These are phyloP conservation scores for Monilinia polystroma DNA, from an alignment of 2,329 filamentous ascomycete genomes.

Conservation along the genomic window DNA sequence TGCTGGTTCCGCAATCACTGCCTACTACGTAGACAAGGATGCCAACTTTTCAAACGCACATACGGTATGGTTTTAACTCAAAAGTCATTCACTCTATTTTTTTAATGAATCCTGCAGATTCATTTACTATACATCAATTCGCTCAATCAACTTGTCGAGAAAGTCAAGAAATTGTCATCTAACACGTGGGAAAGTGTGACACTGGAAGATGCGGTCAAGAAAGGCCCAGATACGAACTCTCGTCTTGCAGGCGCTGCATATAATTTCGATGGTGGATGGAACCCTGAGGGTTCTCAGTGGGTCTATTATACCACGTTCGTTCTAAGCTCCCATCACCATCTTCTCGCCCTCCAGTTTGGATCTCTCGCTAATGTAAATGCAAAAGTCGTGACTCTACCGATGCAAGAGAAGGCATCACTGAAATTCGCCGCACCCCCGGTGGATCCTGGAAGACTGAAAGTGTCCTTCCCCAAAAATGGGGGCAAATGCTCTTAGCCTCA, in stretches of 20 bases:
- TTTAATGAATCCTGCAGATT: neutral
- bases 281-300: neutral
- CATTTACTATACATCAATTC: constrained; percentile 1
- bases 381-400: neutral
- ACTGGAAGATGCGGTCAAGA: neutral
- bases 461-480: neutral
- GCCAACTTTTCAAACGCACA: neutral
- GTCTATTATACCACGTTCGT: neutral
- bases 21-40: constrained; percentile 4
- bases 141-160: neutral
- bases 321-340: neutral
- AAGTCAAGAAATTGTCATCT: neutral
- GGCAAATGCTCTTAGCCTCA: neutral
- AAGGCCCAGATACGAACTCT: neutral
- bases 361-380: neutral
- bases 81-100: neutral
- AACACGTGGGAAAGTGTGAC: neutral
- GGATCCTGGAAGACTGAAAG: neutral
- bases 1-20: neutral
- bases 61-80: neutral
- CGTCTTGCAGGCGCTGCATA: neutral
- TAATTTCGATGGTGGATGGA: neutral
- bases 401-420: neutral
- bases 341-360: neutral
- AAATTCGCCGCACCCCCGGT: neutral